These are phyloP conservation scores for Diaporthe australafricana DNA, from an alignment of 2,329 filamentous ascomycete species.

Conservation along the genomic window DNA sequence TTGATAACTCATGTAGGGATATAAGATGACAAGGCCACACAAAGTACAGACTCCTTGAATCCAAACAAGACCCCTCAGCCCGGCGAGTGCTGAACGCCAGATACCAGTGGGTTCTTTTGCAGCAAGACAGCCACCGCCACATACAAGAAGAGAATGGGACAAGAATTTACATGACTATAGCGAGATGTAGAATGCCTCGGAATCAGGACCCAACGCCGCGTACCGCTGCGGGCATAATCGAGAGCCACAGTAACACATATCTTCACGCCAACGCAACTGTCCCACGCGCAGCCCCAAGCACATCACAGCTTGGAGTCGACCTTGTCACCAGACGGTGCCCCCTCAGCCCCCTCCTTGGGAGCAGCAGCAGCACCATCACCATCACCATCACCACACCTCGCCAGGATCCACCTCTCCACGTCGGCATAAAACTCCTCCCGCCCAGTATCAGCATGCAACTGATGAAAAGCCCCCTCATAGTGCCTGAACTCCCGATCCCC, in stretches of 20 bases:
- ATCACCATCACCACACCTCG: slow-evolving; percentile 46
- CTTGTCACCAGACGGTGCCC: background rate
- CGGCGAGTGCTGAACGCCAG: too few relatives aligned
- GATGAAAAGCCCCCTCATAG: slow-evolving; percentile 85
- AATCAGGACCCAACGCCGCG: background rate
- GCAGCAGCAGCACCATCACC: slow-evolving; percentile 41
- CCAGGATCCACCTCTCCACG: slow-evolving; percentile 74
- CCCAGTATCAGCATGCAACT: slow-evolving; percentile 72
- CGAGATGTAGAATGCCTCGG: background rate
- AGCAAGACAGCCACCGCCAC: too few relatives aligned
- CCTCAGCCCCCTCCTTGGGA: background rate
- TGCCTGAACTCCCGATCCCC: slow-evolving; percentile 77
- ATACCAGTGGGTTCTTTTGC: too few relatives aligned
- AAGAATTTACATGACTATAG: background rate
- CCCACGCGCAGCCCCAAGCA: too few relatives aligned
- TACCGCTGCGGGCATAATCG: background rate
- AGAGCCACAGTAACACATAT: too few relatives aligned
- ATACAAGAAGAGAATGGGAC: background rate
- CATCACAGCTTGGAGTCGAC: slow-evolving; percentile 49
- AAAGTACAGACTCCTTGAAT: background rate
- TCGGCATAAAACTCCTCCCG: slow-evolving; percentile 68
- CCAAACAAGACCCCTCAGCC: background rate
- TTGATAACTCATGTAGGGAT: background rate
- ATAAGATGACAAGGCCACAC: background rate
- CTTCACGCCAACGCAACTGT: too few relatives aligned